Evolutionary conservation across 2,329 filamentous ascomycete species (phyloP).

Genomic region (Zymoseptoria brevis): DNA sequence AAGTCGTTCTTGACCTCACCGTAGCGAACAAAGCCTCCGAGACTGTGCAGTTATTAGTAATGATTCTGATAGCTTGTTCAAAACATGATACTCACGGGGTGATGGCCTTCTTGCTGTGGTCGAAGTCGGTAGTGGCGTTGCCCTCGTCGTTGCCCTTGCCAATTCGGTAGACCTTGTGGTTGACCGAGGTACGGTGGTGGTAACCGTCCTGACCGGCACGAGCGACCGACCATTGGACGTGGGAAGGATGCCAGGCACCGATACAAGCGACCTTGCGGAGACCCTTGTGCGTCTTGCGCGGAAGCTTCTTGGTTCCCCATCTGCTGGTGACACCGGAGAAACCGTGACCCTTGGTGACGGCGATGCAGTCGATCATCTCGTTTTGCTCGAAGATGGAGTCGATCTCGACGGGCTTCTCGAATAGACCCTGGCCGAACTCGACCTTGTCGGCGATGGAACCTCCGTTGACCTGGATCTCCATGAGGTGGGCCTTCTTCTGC

Average conservation of each 20-base stretch:
- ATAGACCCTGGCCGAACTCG: conserved; percentile 85
- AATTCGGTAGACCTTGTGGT: conserved; percentile 99
- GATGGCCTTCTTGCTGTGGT: conserved; percentile 98
- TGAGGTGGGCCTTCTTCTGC: conserved; percentile 99
- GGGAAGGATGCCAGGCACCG: conserved; percentile 98
- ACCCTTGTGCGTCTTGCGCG: conserved; percentile 99
- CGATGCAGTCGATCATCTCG: conserved; percentile 98
- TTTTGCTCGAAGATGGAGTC: conserved; percentile 96
- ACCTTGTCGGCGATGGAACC: conserved; percentile 95
- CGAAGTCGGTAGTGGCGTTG: conserved; percentile 90
- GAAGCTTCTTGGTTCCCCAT: conserved; percentile 99
- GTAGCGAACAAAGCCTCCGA: conserved; percentile 99
- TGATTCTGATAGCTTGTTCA: not conserved
- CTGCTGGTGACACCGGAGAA: conserved; percentile 94
- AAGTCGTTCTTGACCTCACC: conserved; percentile 99
- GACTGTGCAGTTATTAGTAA: conserved; percentile 48
- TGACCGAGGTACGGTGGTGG: conserved; percentile 99
- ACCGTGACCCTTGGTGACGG: conserved; percentile 99
- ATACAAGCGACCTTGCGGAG: conserved; percentile 99
- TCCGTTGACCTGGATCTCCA: conserved; percentile 99
- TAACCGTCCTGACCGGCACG: conserved; percentile 99
- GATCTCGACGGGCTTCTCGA: conserved; percentile 98
- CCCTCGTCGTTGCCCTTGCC: conserved; percentile 85
- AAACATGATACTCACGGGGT: conserved; percentile 74
- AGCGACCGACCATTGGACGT: conserved; percentile 99